These are phyloP conservation scores for Claviceps digitariae DNA, from an alignment of 2,329 filamentous ascomycete species.

Conservation along the genomic window DNA sequence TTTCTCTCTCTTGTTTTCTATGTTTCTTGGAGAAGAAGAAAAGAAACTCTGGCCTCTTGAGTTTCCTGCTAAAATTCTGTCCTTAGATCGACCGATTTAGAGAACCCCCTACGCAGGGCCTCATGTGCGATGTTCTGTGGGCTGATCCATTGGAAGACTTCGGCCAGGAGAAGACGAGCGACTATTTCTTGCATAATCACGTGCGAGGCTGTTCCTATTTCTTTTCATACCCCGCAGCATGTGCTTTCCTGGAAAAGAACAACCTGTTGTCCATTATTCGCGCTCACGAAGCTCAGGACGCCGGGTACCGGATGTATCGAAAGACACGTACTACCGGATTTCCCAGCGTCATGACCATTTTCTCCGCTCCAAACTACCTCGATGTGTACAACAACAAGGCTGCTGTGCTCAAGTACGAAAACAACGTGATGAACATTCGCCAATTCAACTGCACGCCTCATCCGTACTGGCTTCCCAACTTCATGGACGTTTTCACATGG, in stretches of 20 bases:
- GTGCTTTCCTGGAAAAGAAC: slow-evolving; percentile 97
- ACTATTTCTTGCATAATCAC: slow-evolving; percentile 97
- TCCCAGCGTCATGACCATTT: slow-evolving; percentile 99
- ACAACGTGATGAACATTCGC: slow-evolving; percentile 99
- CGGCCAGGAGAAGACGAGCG: slow-evolving; percentile 94
- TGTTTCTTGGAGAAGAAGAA: neutral
- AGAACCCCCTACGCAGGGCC: slow-evolving; percentile 88
- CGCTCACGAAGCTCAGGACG: slow-evolving; percentile 96
- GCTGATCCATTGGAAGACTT: slow-evolving; percentile 97
- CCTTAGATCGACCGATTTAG: slow-evolving; percentile 86
- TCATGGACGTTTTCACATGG: slow-evolving; percentile 99
- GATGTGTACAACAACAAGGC: slow-evolving; percentile 99
- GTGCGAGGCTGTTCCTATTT: slow-evolving; percentile 98
- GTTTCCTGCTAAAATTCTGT: neutral
- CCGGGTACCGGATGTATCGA: slow-evolving; percentile 96
- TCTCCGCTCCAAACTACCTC: slow-evolving; percentile 96
- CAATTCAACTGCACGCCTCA: slow-evolving; percentile 99
- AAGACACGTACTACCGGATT: slow-evolving; percentile 98
- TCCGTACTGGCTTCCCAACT: slow-evolving; percentile 98
- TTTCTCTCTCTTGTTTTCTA: neutral
- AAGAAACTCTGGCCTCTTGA: neutral
- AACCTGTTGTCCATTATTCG: slow-evolving; percentile 94
- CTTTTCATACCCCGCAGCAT: slow-evolving; percentile 95
- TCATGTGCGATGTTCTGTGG: slow-evolving; percentile 99
- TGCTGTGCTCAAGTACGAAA: slow-evolving; percentile 96